Evolutionary conservation across 768 basidiomycete species (phyloP), one percentile per base, ranked within the genome.

Genomic region (Tylopilus subfusipes): DNA sequence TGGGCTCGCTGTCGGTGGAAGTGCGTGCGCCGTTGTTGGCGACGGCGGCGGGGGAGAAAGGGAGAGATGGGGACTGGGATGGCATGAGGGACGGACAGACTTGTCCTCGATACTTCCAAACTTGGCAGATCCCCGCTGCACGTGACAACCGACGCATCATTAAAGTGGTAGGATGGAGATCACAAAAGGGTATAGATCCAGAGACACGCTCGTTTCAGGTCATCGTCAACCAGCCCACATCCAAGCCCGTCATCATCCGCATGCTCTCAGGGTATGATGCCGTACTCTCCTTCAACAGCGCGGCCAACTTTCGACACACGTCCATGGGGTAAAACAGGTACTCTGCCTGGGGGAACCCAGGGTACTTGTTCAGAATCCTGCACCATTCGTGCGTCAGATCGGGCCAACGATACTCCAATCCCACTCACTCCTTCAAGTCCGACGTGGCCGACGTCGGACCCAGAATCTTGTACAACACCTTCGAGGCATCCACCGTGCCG

Each of bases 271-370:
- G 90, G 63, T 93, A 93, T 1, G 85, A 79, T 5, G 66, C 68
- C 60, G 87, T 92, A 62, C 91, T 94, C 68, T 93, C 88, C 66
- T 76, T 81, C 63, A 98, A 75, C 53, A 88, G 62, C 7, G 72
- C 79, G 0, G 85, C 83, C 19, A 98, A 68, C 43, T 85, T 81
- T 11, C 80, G 80, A 67, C 93, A 93, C 13, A 91, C 79, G 22
- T 83, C 76, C 73, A 85, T 80, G 0, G 95, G 90, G 64, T 98
- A 97, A 31, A 81, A 83, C 10, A 97, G 74, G 56, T 86, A 83
- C 68, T 98, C 94, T n/a, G 90, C 87, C 66, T 93, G 90, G 10
- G 87, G 85, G 66, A 93, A 92, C 19, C 86, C 84, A 31, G 90
- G 89, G 67, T 90, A 88, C 59, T 78, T 84, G 63, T 84, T 75